Evolutionary conservation across 179 eudicot genomes (phyloP).

Genomic region (Corrigiola litoralis): DNA sequence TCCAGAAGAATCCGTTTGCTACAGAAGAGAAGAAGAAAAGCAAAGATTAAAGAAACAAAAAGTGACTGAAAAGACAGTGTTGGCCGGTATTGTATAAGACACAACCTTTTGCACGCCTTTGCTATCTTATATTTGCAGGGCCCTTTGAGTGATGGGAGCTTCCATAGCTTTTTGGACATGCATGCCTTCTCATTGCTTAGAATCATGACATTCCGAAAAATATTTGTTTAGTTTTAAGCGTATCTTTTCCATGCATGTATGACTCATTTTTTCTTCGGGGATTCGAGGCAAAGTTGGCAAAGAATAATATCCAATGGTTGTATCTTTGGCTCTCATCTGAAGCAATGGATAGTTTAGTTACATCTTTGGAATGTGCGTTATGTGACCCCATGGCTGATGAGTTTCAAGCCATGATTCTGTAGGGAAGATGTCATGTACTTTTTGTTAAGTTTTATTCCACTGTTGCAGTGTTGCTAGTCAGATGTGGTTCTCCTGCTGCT

Average conservation of each 20-base stretch:
- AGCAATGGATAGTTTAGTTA: too few relatives aligned
- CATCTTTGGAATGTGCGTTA: too few relatives aligned
- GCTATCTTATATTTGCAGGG: constrained; percentile 1
- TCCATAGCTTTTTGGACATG: constrained; percentile 15
- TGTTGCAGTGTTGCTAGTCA: neutral
- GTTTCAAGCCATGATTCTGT: too few relatives aligned
- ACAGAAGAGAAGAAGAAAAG: neutral
- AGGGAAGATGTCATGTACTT: too few relatives aligned
- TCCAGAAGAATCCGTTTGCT: neutral
- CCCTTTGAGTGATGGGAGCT: neutral
- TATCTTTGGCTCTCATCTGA: neutral
- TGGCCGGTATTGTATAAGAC: constrained; percentile 17
- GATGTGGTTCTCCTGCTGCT: neutral
- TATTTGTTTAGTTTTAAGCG: neutral
- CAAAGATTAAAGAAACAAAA: neutral
- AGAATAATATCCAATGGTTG: neutral
- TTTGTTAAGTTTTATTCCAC: too few relatives aligned
- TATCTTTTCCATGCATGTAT: neutral
- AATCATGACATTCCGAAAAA: constrained; percentile 12
- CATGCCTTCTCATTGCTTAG: constrained; percentile 25
- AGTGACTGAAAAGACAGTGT: constrained; percentile 5
- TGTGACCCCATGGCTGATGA: too few relatives aligned
- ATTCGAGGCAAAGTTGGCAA: constrained; percentile 6
- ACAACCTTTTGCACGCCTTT: constrained; percentile 21
- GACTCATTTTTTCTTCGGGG: neutral